A percentile compares a stretch with the other conserved stretches of the same genome.
phyloP scores from a whole-genome alignment of 23 red algal species.

The Pyropia haitanensis region DNA sequence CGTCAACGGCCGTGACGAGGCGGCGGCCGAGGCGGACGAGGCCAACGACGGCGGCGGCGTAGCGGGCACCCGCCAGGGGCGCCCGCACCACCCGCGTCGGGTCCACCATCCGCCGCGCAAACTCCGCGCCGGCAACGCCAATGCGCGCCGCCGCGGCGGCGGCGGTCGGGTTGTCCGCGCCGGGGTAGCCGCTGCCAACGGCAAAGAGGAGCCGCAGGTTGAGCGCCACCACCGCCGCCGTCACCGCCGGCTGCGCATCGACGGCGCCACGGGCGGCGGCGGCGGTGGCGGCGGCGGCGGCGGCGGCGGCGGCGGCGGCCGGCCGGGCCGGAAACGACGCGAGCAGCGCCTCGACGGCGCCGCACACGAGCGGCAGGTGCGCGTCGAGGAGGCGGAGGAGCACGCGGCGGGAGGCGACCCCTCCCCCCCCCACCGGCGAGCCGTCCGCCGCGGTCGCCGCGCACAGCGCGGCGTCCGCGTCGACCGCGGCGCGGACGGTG shows the following conservation, averaged over 20 bases:
- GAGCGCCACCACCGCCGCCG: slow-evolving; percentile 26
- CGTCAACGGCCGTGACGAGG: slow-evolving; percentile 42
- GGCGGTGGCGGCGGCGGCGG: neutral
- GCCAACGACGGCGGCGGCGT: slow-evolving; percentile 37
- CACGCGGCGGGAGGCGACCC: slow-evolving; percentile 54
- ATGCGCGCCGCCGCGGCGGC: slow-evolving; percentile 29
- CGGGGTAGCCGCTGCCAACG: neutral
- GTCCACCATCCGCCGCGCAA: slow-evolving; percentile 78
- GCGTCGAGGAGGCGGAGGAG: slow-evolving; percentile 40
- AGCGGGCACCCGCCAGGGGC: slow-evolving; percentile 48
- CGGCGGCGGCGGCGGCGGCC: slow-evolving; percentile 2
- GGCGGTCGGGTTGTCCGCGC: slow-evolving; percentile 6
- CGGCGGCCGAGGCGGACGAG: slow-evolving; percentile 64
- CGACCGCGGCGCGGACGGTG: slow-evolving; percentile 61
- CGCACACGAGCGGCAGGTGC: slow-evolving; percentile 25
- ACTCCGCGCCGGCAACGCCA: slow-evolving; percentile 69
- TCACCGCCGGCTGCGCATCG: slow-evolving; percentile 3
- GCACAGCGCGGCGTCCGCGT: slow-evolving; percentile 12
- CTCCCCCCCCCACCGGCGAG: slow-evolving; percentile 17
- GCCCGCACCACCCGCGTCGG: slow-evolving; percentile 48
- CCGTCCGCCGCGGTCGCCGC: slow-evolving; percentile 16
- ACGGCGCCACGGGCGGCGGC: neutral
- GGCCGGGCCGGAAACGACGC: no score
- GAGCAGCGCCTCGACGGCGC: slow-evolving; percentile 18
- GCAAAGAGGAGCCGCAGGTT: slow-evolving; percentile 77